Conservation (phyloP, 768 basidiomycete genomes). For the Lanmaoa pseudosensibilis region DNA sequence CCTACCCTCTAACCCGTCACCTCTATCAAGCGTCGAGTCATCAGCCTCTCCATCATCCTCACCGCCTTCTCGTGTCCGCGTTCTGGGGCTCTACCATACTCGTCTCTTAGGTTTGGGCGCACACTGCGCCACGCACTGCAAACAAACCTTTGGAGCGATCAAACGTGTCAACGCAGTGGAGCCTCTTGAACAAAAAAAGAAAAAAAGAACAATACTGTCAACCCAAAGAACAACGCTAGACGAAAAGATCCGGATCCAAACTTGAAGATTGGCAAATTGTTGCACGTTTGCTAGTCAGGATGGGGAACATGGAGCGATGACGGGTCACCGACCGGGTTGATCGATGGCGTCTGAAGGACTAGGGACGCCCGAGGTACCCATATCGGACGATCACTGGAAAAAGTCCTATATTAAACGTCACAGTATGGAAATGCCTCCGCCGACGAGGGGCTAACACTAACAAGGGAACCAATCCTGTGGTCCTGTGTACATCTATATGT, state of each 20-base stretch:
- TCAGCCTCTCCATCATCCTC: neutral
- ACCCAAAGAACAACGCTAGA: neutral
- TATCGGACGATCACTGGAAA: constrained; percentile 19
- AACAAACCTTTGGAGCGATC: neutral
- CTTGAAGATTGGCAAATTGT: constrained; percentile 14
- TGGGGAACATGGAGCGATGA: neutral
- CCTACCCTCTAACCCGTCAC: neutral
- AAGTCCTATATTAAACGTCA: neutral
- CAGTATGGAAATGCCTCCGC: neutral
- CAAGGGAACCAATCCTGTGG: neutral
- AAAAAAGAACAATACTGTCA: constrained; percentile 5
- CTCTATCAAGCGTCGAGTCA: neutral
- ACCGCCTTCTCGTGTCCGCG: neutral
- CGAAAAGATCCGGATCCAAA: neutral
- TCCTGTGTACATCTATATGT: constrained; percentile 2
- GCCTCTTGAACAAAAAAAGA: neutral
- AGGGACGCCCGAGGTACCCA: neutral
- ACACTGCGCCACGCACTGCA: neutral
- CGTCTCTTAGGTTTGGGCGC: neutral
- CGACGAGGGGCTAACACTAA: neutral
- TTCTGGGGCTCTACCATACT: neutral
- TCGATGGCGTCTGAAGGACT: neutral
- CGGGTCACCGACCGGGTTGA: constrained; percentile 1
- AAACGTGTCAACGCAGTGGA: constrained; percentile 2
- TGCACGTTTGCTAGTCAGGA: neutral